Percentiles rank a stretch among this genome's conserved stretches.
Conservation (phyloP, 371 early-diverging fungal genomes). For the Furculomyces boomerangus region DNA sequence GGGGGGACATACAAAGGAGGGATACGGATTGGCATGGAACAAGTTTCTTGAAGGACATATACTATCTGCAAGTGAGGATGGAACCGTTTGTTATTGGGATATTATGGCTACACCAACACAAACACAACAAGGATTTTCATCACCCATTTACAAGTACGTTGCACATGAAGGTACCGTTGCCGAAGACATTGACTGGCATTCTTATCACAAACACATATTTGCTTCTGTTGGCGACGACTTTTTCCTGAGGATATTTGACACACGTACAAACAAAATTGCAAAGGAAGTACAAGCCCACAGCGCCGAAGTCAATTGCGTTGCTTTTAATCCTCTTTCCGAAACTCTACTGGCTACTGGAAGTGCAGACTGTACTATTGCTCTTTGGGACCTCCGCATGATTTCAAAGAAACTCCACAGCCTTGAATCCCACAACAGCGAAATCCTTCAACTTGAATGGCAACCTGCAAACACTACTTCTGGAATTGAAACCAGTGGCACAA, state of each 20-base stretch:
- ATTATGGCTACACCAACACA: constrained; percentile 7
- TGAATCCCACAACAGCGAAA: constrained; percentile 79
- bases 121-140: constrained; percentile 46
- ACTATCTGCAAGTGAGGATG: constrained; percentile 78
- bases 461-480: constrained; percentile 46
- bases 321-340: constrained; percentile 78
- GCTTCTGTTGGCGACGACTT: constrained; percentile 94
- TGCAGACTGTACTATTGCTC: constrained; percentile 76
- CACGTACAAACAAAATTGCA: constrained; percentile 37
- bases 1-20: constrained; percentile 84
- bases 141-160: constrained; percentile 50
- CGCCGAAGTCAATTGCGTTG: constrained; percentile 82
- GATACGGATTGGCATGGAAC: constrained; percentile 73
- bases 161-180: constrained; percentile 75
- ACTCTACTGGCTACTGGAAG: constrained; percentile 89
- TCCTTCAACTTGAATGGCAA: constrained; percentile 80
- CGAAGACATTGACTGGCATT: constrained; percentile 93
- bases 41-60: constrained; percentile 39
- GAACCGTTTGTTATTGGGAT: constrained; percentile 74
- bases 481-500: constrained; percentile 63
- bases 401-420: constrained; percentile 62
- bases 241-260: constrained; percentile 69
- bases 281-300: constrained; percentile 68
- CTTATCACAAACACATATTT: constrained; percentile 57
- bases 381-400: constrained; percentile 95